A percentile compares a stretch with the other conserved stretches of the same genome.
These are phyloP conservation scores for Periglandula ipomoeae DNA, from an alignment of 2,329 filamentous ascomycete genomes.

Conservation along the genomic window DNA sequence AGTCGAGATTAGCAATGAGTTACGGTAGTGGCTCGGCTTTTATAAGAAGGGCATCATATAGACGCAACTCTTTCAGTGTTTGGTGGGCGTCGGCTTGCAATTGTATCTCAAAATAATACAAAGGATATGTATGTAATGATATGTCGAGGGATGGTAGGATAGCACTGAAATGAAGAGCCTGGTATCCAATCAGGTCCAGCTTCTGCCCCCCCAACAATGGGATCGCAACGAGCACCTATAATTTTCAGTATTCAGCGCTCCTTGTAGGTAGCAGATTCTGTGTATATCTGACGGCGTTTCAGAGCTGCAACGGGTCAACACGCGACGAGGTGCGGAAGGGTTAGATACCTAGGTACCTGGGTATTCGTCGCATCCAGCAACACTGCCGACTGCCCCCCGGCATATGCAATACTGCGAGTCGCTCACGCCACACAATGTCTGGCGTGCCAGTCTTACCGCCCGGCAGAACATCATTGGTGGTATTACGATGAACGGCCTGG, in stretches of 20 bases:
- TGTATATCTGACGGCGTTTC: no score
- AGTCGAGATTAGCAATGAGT: background rate
- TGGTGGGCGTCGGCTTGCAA: background rate
- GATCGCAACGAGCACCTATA: no score
- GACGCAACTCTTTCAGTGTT: background rate
- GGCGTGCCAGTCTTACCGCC: conserved; percentile 21
- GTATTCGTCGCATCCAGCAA: no score
- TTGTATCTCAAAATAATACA: no score
- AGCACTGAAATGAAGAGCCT: background rate
- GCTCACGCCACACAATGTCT: background rate
- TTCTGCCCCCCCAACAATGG: no score
- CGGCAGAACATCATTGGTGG: conserved; percentile 25
- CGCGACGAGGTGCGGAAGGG: no score
- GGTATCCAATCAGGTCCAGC: no score
- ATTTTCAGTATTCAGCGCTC: no score
- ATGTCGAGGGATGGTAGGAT: background rate
- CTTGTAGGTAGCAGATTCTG: no score
- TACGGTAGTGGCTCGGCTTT: background rate
- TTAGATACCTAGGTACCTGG: background rate
- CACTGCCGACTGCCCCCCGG: conserved; percentile 1
- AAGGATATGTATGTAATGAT: no score
- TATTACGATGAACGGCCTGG: no score
- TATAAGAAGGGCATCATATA: background rate
- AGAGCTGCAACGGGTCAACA: no score
- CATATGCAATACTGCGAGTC: conserved; percentile 8